Evolutionary conservation across 2,329 filamentous ascomycete species (phyloP).

Genomic region (Lachnellula cervina): DNA sequence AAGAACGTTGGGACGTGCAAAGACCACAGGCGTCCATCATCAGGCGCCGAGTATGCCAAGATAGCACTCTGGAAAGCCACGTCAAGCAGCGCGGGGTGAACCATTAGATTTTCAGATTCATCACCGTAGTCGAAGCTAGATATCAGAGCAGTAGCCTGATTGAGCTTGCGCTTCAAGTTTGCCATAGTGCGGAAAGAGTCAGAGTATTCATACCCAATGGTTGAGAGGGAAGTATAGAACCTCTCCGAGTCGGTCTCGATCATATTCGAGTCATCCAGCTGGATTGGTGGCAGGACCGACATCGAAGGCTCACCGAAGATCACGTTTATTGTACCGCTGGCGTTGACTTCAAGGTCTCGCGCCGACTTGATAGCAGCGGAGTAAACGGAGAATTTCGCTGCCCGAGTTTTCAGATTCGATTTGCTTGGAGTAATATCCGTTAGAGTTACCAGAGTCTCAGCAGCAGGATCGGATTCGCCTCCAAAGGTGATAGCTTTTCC

Average conservation of each 20-base stretch:
- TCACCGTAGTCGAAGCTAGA: background rate
- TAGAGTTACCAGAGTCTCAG: conserved; percentile 9
- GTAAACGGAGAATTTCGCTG: conserved; percentile 4
- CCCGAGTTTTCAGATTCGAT: background rate
- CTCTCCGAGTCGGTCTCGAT: conserved; percentile 8
- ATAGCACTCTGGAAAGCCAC: conserved; percentile 50
- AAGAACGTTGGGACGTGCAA: conserved; percentile 23
- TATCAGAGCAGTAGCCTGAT: conserved; percentile 4
- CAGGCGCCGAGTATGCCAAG: conserved; percentile 16
- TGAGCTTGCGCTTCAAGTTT: conserved; percentile 8
- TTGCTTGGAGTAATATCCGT: conserved; percentile 10
- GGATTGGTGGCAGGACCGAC: background rate
- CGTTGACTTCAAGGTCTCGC: background rate
- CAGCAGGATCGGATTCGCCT: conserved; percentile 9
- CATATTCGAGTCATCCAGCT: background rate
- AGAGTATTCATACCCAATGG: conserved; percentile 13
- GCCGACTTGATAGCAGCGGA: background rate
- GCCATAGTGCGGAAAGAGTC: conserved; percentile 9
- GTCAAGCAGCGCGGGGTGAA: conserved; percentile 54
- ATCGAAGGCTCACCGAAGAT: background rate
- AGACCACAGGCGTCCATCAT: conserved; percentile 18
- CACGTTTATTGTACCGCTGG: conserved; percentile 3
- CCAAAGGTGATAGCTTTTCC: conserved; percentile 13
- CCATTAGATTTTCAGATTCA: conserved; percentile 13
- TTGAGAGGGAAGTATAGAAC: conserved; percentile 10